Conservation (phyloP, 768 basidiomycete species). For the Tylopilus subfusipes region DNA sequence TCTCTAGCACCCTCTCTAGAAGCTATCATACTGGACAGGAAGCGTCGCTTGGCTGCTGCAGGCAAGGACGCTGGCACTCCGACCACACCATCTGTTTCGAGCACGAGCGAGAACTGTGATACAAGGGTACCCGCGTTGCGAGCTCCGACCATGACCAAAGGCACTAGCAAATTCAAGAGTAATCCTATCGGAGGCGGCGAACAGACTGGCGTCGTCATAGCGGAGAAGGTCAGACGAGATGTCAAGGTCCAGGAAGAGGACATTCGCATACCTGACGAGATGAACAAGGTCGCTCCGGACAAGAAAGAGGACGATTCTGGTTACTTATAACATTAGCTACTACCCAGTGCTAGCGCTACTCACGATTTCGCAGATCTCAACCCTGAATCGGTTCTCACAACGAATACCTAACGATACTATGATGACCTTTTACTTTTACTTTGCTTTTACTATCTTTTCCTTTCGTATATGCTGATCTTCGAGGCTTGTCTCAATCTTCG, state of each 20-base stretch:
- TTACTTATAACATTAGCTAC: slow-evolving; percentile 20
- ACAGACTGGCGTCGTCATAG: slow-evolving; percentile 42
- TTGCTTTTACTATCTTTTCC: background rate
- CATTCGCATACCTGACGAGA: slow-evolving; percentile 35
- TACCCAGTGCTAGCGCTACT: background rate
- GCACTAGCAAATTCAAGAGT: slow-evolving; percentile 65
- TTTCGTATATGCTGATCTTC: background rate
- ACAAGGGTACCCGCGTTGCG: slow-evolving; percentile 9
- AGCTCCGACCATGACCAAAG: slow-evolving; percentile 36
- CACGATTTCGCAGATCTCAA: background rate
- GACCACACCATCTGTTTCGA: slow-evolving; percentile 1
- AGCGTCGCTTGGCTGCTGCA: slow-evolving; percentile 44
- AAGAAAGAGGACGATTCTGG: slow-evolving; percentile 32
- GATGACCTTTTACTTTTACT: background rate
- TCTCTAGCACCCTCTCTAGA: slow-evolving; percentile 61
- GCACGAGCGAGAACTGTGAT: slow-evolving; percentile 18
- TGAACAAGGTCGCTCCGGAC: slow-evolving; percentile 34
- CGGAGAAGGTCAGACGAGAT: slow-evolving; percentile 45
- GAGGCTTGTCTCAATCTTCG: background rate
- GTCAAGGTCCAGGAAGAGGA: slow-evolving; percentile 21
- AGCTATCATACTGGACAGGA: slow-evolving; percentile 64
- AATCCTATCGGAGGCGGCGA: slow-evolving; percentile 56
- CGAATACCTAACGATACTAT: background rate
- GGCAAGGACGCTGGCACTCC: slow-evolving; percentile 15
- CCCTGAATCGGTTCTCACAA: background rate